These are phyloP conservation scores for Aureobasidium sp. DNA, from an alignment of 2,329 filamentous ascomycete species.

Conservation along the genomic window DNA sequence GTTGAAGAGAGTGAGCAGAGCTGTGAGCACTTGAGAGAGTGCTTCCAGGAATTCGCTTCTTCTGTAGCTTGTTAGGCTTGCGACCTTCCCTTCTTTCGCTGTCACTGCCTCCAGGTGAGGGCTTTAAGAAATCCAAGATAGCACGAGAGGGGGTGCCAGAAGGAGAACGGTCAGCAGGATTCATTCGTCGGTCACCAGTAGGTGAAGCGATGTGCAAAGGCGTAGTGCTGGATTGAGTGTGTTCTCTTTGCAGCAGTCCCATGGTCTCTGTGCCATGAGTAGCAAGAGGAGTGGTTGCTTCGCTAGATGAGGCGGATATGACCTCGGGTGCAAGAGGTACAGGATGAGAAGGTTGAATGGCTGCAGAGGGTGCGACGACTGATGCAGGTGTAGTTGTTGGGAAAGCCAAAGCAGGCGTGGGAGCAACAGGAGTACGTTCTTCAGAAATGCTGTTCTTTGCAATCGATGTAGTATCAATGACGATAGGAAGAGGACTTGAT, in stretches of 20 bases:
- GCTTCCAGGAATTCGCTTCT: constrained; percentile 73
- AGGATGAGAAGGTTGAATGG: constrained; percentile 13
- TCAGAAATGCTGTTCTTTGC: constrained; percentile 15
- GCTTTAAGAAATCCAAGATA: constrained; percentile 62
- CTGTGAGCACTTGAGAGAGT: constrained; percentile 83
- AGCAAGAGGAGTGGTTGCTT: constrained; percentile 30
- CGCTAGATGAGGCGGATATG: constrained; percentile 34
- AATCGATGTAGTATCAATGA: constrained; percentile 10
- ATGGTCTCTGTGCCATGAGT: constrained; percentile 23
- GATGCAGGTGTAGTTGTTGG: constrained; percentile 27
- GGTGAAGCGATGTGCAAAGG: constrained; percentile 17
- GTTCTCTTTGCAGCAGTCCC: constrained; percentile 26
- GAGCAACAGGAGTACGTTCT: constrained; percentile 24
- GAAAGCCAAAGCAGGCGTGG: constrained; percentile 23
- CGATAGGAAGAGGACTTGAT: constrained; percentile 12
- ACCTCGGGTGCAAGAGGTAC: constrained; percentile 29
- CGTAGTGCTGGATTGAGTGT: constrained; percentile 15
- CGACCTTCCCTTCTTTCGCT: constrained; percentile 53
- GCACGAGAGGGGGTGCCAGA: constrained; percentile 23
- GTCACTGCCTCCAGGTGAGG: constrained; percentile 54
- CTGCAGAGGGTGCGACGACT: constrained; percentile 13
- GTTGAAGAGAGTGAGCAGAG: constrained; percentile 61
- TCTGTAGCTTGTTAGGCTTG: constrained; percentile 84
- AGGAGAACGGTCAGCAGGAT: constrained; percentile 22
- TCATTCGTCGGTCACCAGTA: constrained; percentile 18